Evolutionary conservation across 257 asterid genomes (phyloP).

Genomic region (Marsdenia floribunda): DNA sequence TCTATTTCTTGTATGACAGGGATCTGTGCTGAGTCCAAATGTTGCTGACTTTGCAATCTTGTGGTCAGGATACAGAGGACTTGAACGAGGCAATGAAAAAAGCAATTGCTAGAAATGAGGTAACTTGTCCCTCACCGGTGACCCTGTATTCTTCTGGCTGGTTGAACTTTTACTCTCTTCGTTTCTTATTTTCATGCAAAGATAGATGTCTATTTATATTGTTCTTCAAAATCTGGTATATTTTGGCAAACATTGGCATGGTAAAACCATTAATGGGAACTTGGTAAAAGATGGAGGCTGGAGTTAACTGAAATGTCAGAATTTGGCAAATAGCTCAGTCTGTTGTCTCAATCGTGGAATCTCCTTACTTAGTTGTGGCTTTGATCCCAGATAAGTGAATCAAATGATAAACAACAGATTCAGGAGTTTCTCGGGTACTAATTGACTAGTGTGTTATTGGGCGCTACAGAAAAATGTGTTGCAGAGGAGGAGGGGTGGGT

Average conservation of each 20-base stretch:
- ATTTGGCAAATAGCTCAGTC: background rate
- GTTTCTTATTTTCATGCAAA: background rate
- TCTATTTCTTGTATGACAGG: constrained; percentile 28
- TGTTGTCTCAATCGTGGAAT: background rate
- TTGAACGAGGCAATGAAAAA: constrained; percentile 60
- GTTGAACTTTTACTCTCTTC: background rate
- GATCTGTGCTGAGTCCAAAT: constrained; percentile 25
- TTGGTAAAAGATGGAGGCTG: background rate
- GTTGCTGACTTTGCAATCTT: constrained; percentile 55
- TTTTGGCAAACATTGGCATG: background rate
- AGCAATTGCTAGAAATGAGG: constrained; percentile 75
- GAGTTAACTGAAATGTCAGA: background rate
- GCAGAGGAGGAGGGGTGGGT: background rate
- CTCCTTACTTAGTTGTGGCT: background rate
- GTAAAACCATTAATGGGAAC: background rate
- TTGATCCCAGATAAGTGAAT: background rate
- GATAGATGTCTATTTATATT: background rate
- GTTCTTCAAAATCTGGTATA: background rate
- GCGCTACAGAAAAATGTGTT: background rate
- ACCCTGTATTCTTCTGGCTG: constrained; percentile 5
- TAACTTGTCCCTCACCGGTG: constrained; percentile 20
- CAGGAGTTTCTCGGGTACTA: background rate
- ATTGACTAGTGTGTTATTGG: background rate
- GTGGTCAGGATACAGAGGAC: constrained; percentile 66
- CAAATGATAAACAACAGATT: background rate